Conservation (phyloP, 768 basidiomycete species). For the Exidia glandulosa region DNA sequence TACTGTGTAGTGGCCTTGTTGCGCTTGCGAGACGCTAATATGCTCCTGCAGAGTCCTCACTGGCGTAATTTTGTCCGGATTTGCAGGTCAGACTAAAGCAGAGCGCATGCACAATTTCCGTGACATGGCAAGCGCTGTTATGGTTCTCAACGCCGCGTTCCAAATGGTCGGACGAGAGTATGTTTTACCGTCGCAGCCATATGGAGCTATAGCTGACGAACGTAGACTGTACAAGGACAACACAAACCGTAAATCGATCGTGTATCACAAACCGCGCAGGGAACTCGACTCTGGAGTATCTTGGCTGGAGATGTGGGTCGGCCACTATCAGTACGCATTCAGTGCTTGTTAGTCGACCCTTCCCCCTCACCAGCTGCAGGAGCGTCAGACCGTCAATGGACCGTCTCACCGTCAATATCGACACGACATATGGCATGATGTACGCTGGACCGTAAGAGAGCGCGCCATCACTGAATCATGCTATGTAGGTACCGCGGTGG, state of each 20-base stretch:
- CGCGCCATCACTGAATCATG: neutral
- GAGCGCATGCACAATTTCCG: neutral
- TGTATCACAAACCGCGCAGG: neutral
- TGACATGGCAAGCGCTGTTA: neutral
- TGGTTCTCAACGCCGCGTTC: neutral
- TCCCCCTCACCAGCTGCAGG: neutral
- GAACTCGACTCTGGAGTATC: neutral
- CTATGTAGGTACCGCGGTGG: constrained; percentile 42
- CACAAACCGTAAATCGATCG: neutral
- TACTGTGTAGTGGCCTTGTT: too few relatives aligned
- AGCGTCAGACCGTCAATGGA: constrained; percentile 57
- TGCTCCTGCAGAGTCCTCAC: too few relatives aligned
- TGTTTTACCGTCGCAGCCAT: neutral
- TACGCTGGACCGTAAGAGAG: constrained; percentile 1
- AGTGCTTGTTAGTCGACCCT: neutral
- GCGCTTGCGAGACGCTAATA: too few relatives aligned
- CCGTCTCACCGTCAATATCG: constrained; percentile 59
- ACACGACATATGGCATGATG: constrained; percentile 68
- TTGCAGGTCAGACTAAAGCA: too few relatives aligned
- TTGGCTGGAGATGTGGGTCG: constrained; percentile 54
- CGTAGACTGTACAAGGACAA: neutral
- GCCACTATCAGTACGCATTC: constrained; percentile 49
- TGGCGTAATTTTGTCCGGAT: too few relatives aligned
- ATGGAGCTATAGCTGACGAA: neutral
- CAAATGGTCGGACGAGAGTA: neutral